Evolutionary conservation across 805 yeast genomes (phyloP), one percentile per base, ranked within the genome.

Genomic region (Scheffersomyces spartinae): DNA sequence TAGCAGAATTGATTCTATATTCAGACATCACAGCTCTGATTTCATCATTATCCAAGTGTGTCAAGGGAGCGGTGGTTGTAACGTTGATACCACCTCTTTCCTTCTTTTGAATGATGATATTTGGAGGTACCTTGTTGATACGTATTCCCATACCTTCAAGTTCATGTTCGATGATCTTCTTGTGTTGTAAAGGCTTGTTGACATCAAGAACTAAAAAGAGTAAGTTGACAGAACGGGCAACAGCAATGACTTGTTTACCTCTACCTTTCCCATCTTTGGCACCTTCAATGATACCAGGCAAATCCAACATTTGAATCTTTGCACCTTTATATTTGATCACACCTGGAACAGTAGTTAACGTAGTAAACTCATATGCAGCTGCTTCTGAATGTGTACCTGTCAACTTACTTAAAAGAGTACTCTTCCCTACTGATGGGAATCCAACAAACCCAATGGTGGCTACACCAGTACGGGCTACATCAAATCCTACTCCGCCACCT

Each of bases 381-480:
- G 79, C 95, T 54, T 88, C 98, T 1, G 95, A 80, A 47, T 84
- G 94, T 3, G 95, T 86, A 35, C 98, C 97, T 0, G 98, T 91
- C 25, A 91, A 60, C 51, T 83, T 80, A 15, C 83, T 74, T 39
- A 91, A 67, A 31, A 91, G 57, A 1, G 99, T 91, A 6, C 83
- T 74, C 44, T 81, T 81, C 17, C 91, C 91, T 3, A 91, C 98
- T 1, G 97, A 86, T 1, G 99, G 99, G 49, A 91, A 91, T 3
- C 99, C 99, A 22, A 91, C 95, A 49, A 86, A 91, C 7, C 98
- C 99, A 26, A 91, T 93, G 6, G 94, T 74, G 3, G 95, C 96
- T 9, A 83, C 95, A 56, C 99, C 99, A 0, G 96, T 88, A 52
- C 95, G 74, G n/a, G 95, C 94, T 23, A 91, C 97, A 60, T 91